Evolutionary conservation across 495 filamentous ascomycete species (phyloP), one percentile per base, ranked within the genome.

Genomic region (Penicillium canescens): DNA sequence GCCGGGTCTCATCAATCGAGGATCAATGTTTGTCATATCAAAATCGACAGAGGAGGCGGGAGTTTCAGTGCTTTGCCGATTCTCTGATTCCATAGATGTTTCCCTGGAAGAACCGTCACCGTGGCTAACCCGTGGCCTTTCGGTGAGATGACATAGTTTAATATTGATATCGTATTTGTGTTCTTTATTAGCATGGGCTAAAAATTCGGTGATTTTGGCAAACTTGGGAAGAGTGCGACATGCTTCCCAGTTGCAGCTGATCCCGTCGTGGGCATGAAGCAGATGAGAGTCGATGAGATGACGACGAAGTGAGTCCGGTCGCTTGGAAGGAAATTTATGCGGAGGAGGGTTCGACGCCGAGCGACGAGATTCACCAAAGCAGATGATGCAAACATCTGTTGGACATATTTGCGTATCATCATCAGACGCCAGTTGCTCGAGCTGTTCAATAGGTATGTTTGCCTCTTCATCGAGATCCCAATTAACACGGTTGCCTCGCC

Each of bases 371-470:
- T 56, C 10, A 59, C 66, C 59, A 49, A 35, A 66, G 54, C 50
- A 66, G 38, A 69, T 61, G 42, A 69, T 69, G 52, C 57, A 66
- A 28, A 66, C 37, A 63, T 66, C 53, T n/a, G 50, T 68, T 49
- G 54, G 54, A 37, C 51, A 64, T 42, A 36, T 35, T 35, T 31
- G 28, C 28, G 28, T 10, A 31, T 31, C 28, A 31, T 31, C 28
- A 31, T 31, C 28, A 31, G 34, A 14, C 23, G 40, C 50, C 12
- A 42, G 39, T 55, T 61, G 39, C 49, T 65, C 48, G 20, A 28
- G 39, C 53, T 50, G 47, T 13, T 62, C 46, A 44, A 42, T 18
- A 7, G 34, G 26, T 28, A 20, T 42, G 44, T 61, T n/a, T 35
- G 46, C 31, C 20, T 61, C 33, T 21, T 59, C 45, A 24, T 59